Evolutionary conservation across 495 filamentous ascomycete species (phyloP), one percentile per base, ranked within the genome.

Genomic region (Daldinia loculata): DNA sequence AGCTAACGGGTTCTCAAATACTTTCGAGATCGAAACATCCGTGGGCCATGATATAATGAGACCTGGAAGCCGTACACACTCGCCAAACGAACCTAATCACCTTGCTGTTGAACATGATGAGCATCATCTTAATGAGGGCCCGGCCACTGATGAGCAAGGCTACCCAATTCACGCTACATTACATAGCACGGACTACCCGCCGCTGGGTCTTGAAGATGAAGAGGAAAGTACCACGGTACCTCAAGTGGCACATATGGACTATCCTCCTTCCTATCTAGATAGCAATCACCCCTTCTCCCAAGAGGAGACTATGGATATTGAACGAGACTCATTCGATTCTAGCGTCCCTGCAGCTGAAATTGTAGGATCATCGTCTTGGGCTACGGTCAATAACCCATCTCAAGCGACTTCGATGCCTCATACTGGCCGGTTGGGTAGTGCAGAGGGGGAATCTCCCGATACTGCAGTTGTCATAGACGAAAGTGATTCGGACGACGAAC

Each of bases 401-500:
- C 71, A 50, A 29, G 57, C 52, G 1, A 61, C 62, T 14, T 27
- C 63, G 30, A 59, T 55, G 2, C 48, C 66, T 27, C 66, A 22
- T 51, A 66, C 58, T 15, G 63, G 70, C 61, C 68, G 66, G 22
- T 12, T 70, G 11, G 63, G 60, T 24, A 77, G 74, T 56, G 34
- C 34, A 9, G 57, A 74, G 39, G 75, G 66, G 12, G 30, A 66
- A 56, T 69, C 71, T 41, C 53, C 71, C 26, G 58, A 75, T n/a
- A 77, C 77, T 14, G 53, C 59, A 22, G 70, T 75, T 29, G 69
- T 78, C 29, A 59, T 72, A n/a, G 70, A 78, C 6, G 70, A 73
- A 6, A 74, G 69, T 41, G 75, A 71, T 27, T 68, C 70, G 0
- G 74, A 75, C 9, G 69, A 62, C 27, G 74, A 68, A 26, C 41